These are phyloP conservation scores for Bipolaris gigantea DNA, from an alignment of 2,329 filamentous ascomycete species.

Conservation along the genomic window DNA sequence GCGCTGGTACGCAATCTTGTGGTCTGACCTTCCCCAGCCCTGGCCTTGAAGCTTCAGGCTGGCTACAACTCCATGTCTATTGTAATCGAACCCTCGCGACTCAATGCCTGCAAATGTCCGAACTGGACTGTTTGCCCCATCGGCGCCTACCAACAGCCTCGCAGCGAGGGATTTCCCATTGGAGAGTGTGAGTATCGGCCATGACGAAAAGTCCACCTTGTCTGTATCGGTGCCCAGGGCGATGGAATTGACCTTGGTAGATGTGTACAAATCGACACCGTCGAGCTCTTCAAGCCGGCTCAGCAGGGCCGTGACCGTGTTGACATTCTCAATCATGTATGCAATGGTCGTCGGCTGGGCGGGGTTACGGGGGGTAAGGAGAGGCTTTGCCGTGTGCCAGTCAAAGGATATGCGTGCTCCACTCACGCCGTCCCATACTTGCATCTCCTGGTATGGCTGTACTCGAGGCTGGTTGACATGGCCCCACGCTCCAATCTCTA, in stretches of 20 bases:
- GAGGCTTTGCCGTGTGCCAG: constrained; percentile 57
- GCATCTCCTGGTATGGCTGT: constrained; percentile 92
- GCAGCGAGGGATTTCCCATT: constrained; percentile 71
- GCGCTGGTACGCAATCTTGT: constrained; percentile 86
- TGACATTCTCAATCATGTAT: constrained; percentile 95
- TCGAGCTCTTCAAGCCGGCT: constrained; percentile 70
- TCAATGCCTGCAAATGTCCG: constrained; percentile 84
- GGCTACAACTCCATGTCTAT: constrained; percentile 86
- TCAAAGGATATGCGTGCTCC: constrained; percentile 89
- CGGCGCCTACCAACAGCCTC: constrained; percentile 85
- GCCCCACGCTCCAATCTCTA: constrained; percentile 78
- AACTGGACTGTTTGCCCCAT: constrained; percentile 93
- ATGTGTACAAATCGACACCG: constrained; percentile 70
- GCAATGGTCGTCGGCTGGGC: constrained; percentile 67
- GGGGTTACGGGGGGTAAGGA: constrained; percentile 45
- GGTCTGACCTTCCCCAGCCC: constrained; percentile 44
- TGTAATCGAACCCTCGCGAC: constrained; percentile 90
- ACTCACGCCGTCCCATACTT: constrained; percentile 95
- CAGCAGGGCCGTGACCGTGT: constrained; percentile 79
- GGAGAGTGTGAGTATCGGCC: constrained; percentile 80
- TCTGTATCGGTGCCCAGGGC: constrained; percentile 67
- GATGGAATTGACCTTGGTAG: constrained; percentile 78
- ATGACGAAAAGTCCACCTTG: constrained; percentile 75
- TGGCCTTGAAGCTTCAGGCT: constrained; percentile 71
- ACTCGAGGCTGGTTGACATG: constrained; percentile 73